These are phyloP conservation scores for Lipomyces chichibuensis DNA, from an alignment of 805 yeast genomes.

Conservation along the genomic window DNA sequence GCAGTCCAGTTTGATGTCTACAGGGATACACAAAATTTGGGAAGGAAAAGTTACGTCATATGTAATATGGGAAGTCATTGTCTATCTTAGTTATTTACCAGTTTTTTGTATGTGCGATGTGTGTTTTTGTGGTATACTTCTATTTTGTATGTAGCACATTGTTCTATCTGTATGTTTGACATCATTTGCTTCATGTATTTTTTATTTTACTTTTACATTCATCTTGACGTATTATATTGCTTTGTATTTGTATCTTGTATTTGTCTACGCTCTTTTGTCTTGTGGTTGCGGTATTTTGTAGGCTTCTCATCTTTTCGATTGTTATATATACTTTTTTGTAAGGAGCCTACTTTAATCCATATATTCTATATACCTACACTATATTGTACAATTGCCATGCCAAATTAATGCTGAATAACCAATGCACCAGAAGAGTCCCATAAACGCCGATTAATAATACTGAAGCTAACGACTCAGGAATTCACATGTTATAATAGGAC, in stretches of 20 bases:
- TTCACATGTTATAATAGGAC: slow-evolving; percentile 15
- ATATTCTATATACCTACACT: background rate
- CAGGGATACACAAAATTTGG: slow-evolving; percentile 3
- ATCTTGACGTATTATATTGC: slow-evolving; percentile 1
- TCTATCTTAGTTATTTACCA: background rate
- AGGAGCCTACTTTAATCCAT: background rate
- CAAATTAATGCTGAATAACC: background rate
- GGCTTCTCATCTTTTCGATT: background rate
- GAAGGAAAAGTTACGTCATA: slow-evolving; percentile 1
- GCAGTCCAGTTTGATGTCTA: background rate
- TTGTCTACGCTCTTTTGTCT: background rate
- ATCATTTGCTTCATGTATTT: background rate
- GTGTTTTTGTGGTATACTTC: background rate
- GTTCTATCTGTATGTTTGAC: background rate
- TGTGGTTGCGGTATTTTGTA: background rate
- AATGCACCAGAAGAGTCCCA: background rate
- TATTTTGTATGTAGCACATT: slow-evolving; percentile 5
- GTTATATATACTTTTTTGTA: slow-evolving; percentile 1
- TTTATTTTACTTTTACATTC: background rate
- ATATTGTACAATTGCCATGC: background rate
- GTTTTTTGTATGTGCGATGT: slow-evolving; percentile 5
- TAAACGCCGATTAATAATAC: slow-evolving; percentile 1
- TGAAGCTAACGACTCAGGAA: background rate
- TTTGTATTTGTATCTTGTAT: slow-evolving; percentile 4
- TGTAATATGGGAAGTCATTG: slow-evolving; percentile 13